Conservation (phyloP, 768 basidiomycete species). For the Fistulinella prunicolor region DNA sequence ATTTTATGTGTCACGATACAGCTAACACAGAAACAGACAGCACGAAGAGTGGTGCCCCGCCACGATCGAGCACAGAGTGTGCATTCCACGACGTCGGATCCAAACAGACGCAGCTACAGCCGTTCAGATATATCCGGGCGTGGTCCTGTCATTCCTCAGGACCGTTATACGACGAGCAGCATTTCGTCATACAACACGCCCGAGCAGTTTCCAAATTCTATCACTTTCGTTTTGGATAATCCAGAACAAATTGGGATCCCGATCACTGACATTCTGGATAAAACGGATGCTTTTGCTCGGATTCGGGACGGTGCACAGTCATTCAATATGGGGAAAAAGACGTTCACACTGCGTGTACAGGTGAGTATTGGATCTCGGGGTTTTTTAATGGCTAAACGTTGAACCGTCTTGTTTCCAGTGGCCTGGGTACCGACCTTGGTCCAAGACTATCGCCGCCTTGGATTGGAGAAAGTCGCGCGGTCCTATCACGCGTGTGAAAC, state of each 20-base stretch:
- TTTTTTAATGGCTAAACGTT: constrained; percentile 1
- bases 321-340: constrained; percentile 67
- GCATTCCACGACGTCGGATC: constrained; percentile 8
- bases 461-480: constrained; percentile 71
- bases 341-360: constrained; percentile 72
- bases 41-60: constrained; percentile 20
- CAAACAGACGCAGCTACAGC: constrained; percentile 5
- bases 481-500: constrained; percentile 70
- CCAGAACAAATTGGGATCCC: constrained; percentile 58
- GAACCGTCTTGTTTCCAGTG: constrained; percentile 44
- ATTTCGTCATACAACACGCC: constrained; percentile 2
- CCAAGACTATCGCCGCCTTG: constrained; percentile 71
- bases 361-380: constrained; percentile 40
- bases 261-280: constrained; percentile 56
- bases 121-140: constrained; percentile 9
- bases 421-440: constrained; percentile 76
- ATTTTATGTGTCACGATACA: constrained; percentile 1
- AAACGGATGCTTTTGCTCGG: constrained; percentile 44
- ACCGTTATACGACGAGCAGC: constrained; percentile 18
- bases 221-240: constrained; percentile 55
- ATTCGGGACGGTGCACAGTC: constrained; percentile 54
- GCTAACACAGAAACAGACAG: constrained; percentile 20
- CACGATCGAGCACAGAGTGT: constrained; percentile 5
- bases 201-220: constrained; percentile 47
- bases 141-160: constrained; percentile 24